phyloP scores from a whole-genome alignment of 768 basidiomycete species.

The Neoboletus subvelutipes region DNA sequence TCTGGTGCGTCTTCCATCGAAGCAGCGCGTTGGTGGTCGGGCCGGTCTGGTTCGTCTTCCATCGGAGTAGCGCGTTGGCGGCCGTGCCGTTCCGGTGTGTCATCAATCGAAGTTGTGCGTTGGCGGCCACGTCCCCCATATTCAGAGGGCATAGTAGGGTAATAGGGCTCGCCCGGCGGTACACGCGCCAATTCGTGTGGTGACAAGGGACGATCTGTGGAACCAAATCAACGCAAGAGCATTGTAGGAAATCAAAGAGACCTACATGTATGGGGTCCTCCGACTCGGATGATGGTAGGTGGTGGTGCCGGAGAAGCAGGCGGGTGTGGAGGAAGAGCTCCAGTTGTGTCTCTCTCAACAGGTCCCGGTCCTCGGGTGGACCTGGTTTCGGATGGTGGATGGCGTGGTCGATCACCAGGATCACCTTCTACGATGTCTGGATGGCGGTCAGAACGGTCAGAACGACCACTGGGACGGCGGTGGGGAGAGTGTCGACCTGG shows the following conservation, averaged over 20 bases:
- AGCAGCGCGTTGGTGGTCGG: not conserved
- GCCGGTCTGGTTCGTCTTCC: not conserved
- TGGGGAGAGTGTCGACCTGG: not conserved
- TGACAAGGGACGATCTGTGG: slow-evolving; percentile 19
- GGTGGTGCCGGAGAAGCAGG: slow-evolving; percentile 21
- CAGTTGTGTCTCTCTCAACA: slow-evolving; percentile 9
- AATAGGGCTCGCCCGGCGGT: slow-evolving; percentile 13
- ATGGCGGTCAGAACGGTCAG: slow-evolving; percentile 6
- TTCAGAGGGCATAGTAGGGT: slow-evolving; percentile 15
- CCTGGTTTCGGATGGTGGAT: slow-evolving; percentile 10
- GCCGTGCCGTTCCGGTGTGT: not conserved
- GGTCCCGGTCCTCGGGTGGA: slow-evolving; percentile 8
- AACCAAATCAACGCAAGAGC: slow-evolving; percentile 5
- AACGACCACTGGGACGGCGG: slow-evolving; percentile 19
- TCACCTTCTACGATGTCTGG: slow-evolving; percentile 14
- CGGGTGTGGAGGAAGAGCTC: slow-evolving; percentile 2
- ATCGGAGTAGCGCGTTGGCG: not conserved
- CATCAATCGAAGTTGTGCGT: not conserved
- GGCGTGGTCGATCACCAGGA: slow-evolving; percentile 13
- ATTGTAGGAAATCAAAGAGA: not conserved
- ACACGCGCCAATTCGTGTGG: slow-evolving; percentile 7
- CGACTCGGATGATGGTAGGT: slow-evolving; percentile 32
- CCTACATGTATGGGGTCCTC: slow-evolving; percentile 19
- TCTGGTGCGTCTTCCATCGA: slow-evolving; percentile 1
- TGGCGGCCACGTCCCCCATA: not conserved